phyloP scores from a whole-genome alignment of 768 basidiomycete species.

The Lentinula raphanica region DNA sequence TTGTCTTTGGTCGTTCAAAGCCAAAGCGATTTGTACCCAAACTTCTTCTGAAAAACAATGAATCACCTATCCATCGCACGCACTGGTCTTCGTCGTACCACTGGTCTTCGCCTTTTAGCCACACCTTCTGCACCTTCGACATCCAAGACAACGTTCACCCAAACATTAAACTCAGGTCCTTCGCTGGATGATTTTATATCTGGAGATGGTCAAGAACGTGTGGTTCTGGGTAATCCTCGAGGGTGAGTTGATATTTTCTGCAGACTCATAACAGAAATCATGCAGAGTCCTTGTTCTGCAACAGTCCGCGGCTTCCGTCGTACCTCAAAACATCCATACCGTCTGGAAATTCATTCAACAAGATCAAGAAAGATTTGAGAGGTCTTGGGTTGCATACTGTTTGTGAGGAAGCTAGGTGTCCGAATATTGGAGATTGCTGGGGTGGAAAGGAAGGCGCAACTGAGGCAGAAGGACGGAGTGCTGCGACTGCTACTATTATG shows the following conservation, averaged over 20 bases:
- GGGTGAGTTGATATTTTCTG: conserved; percentile 38
- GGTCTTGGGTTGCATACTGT: conserved; percentile 92
- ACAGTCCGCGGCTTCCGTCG: conserved; percentile 79
- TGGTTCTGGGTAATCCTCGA: conserved; percentile 67
- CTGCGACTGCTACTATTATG: conserved; percentile 99
- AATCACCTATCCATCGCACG: conserved; percentile 5
- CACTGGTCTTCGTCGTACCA: conserved; percentile 9
- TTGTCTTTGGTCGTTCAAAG: neutral
- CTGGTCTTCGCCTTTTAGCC: conserved; percentile 38
- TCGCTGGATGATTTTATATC: conserved; percentile 77
- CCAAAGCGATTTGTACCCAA: neutral
- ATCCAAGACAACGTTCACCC: conserved; percentile 40
- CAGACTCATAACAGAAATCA: neutral
- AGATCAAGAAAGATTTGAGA: conserved; percentile 92
- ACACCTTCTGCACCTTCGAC: conserved; percentile 36
- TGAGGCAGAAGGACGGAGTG: conserved; percentile 67
- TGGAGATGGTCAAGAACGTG: conserved; percentile 49
- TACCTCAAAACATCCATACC: conserved; percentile 92
- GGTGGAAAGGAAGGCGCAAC: conserved; percentile 70
- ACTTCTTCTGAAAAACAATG: conserved; percentile 5
- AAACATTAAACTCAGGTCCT: conserved; percentile 60
- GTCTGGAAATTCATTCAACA: conserved; percentile 79
- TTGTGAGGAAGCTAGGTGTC: conserved; percentile 97
- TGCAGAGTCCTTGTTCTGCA: conserved; percentile 1
- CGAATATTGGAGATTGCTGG: conserved; percentile 99